Percentiles rank a stretch among this genome's conserved stretches.
These are phyloP conservation scores for Wickerhamiella sergipiensis DNA, from an alignment of 805 yeast genomes.

Conservation along the genomic window DNA sequence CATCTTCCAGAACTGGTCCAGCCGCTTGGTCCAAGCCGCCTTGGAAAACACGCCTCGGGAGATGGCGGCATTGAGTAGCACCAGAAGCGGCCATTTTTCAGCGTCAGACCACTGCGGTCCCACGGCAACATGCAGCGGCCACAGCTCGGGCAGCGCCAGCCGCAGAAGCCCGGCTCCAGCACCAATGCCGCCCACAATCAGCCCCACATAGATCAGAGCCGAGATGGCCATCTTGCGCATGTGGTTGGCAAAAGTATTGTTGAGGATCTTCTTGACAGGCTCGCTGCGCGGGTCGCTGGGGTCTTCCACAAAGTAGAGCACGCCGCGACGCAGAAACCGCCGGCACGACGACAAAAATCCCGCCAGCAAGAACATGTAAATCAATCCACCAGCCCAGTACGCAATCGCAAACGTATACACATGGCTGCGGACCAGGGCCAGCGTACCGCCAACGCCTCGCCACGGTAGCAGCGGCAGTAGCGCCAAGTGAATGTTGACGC, in stretches of 20 bases:
- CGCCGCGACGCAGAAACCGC: slow-evolving; percentile 72
- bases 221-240: slow-evolving; percentile 63
- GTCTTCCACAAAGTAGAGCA: slow-evolving; percentile 77
- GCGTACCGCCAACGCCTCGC: not conserved
- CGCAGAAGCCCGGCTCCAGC: slow-evolving; percentile 39
- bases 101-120: slow-evolving; percentile 8
- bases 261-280: slow-evolving; percentile 73
- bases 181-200: slow-evolving; percentile 68
- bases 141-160: slow-evolving; percentile 12
- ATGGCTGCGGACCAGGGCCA: not conserved
- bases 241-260: slow-evolving; percentile 61
- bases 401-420: slow-evolving; percentile 13
- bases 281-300: slow-evolving; percentile 89
- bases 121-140: slow-evolving; percentile 22
- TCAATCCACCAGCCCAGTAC: slow-evolving; percentile 65
- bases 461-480: slow-evolving; percentile 36
- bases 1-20: slow-evolving; percentile 29
- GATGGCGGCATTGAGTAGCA: slow-evolving; percentile 2
- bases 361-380: slow-evolving; percentile 80
- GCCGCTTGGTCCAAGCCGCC: slow-evolving; percentile 62
- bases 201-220: slow-evolving; percentile 25
- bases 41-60: slow-evolving; percentile 37
- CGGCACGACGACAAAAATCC: slow-evolving; percentile 76
- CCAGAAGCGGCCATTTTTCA: slow-evolving; percentile 8
- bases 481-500: slow-evolving; percentile 59